Conservation (phyloP, 2,329 filamentous ascomycete species). For the Pseudovirgaria hyperparasitica region DNA sequence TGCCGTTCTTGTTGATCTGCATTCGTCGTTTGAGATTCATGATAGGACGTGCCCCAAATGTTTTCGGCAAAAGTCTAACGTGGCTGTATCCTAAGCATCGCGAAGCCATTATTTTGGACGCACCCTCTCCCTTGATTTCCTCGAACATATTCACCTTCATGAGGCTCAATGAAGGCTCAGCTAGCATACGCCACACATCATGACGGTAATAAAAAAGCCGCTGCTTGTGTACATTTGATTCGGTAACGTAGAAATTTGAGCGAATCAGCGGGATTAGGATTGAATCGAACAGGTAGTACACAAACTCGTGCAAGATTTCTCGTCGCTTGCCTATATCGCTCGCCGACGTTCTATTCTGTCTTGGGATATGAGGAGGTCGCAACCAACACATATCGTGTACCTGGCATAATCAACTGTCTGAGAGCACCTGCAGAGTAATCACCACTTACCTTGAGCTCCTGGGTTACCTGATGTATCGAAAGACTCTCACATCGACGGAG, state of each 20-base stretch:
- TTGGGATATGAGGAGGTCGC: constrained; percentile 34
- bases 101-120: constrained; percentile 44
- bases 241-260: constrained; percentile 87
- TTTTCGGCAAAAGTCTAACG: constrained; percentile 73
- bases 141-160: constrained; percentile 68
- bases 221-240: constrained; percentile 69
- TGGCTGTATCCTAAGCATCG: constrained; percentile 64
- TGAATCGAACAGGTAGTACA: constrained; percentile 92
- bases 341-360: constrained; percentile 45
- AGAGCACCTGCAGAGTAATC: background rate
- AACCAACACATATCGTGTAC: constrained; percentile 64
- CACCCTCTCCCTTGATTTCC: constrained; percentile 50
- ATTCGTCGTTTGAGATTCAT: constrained; percentile 66
- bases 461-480: constrained; percentile 63
- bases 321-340: constrained; percentile 63
- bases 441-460: constrained; percentile 55
- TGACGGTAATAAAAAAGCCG: constrained; percentile 89
- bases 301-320: constrained; percentile 70
- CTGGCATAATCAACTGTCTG: constrained; percentile 29
- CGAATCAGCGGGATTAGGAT: constrained; percentile 76
- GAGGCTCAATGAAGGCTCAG: constrained; percentile 55
- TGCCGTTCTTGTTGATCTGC: constrained; percentile 39
- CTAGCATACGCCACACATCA: constrained; percentile 71
- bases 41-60: constrained; percentile 63
- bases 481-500: constrained; percentile 72